Evolutionary conservation across 257 asterid species (phyloP), one percentile per base, ranked within the genome.

Genomic region (Henckelia pumila): DNA sequence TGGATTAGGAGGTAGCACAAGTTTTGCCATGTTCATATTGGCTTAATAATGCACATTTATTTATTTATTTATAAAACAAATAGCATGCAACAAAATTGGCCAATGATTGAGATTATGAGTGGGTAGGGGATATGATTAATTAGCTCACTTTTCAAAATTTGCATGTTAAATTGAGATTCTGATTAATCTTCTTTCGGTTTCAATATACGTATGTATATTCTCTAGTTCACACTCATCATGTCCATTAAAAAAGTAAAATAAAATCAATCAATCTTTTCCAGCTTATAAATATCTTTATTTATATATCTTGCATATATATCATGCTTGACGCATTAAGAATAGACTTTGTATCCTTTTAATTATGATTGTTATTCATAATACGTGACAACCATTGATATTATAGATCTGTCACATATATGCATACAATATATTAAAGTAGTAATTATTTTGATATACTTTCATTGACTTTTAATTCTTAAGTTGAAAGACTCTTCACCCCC

Each of bases 61-160:
- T 29, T 29, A 2, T 29, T 29, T 29, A 5, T 30, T 30, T 30
- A 30, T 26, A 5, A 5, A 30, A 30, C 1, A 30, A 30, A 73
- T 30, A 71, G 74, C 85, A 83, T 80, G 88, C 83, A 80, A 80
- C 76, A 61, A 77, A 83, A 79, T 13, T 73, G 82, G 79, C 81
- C 80, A 79, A 83, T 83, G 69, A 83, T 80, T 83, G 78, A 60
- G 44, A 79, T 67, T 78, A 66, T 71, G 71, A 64, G 84, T 71
- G 76, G 81, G 83, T 59, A 62, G 63, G 63, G 68, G 67, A 32
- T 52, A 58, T 73, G 40, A 66, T 29, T 30, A 22, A 56, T 59
- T 72, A 56, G 61, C 71, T 26, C 63, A 56, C 11, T 55, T 63
- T 58, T 40, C 50, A 73, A 74, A 71, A 72, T 74, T 68, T 75